Evolutionary conservation across 2,329 filamentous ascomycete genomes (phyloP), one percentile per base, ranked within the genome.

Genomic region (Ustulina deusta): DNA sequence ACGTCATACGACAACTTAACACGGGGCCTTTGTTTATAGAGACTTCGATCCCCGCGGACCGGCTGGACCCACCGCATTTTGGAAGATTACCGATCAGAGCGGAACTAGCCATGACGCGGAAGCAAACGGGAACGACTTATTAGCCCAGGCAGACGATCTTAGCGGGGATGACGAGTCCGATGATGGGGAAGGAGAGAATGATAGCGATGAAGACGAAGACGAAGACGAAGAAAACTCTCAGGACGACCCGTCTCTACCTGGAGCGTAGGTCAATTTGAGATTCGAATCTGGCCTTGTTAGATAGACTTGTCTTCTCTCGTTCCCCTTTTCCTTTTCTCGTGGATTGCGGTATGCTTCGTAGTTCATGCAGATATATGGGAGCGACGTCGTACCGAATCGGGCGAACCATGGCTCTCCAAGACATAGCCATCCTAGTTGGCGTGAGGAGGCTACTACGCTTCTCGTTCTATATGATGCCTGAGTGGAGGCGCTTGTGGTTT

Each of bases 51-150:
- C 81, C 0, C 87, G 90, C 72, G 91, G 92, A 0, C 92, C 92
- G 0, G 90, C 86, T 1, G 92, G 92, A 0, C 92, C 92, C 1
- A 93, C 90, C 1, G 90, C 89, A 0, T 93, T 93, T 74, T 95
- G 92, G 91, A 94, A 94, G 79, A 82, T 90, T 11, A 86, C 83
- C 49, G 88, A 91, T 71, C 78, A 80, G 17, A 63, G 34, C 5
- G 29, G 32, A 20, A 27, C 62, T 11, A n/a, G 25, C 6, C 32
- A 56, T 25, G 11, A 52, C 29, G 29, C 20, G 7, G 52, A 32
- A 2, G 13, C 10, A 9, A 52, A 20, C 11, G 61, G 34, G 27
- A 17, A 27, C 17, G 54, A 61, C 29, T 10, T 70, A 17, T 20
- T 63, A 6, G 38, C 52, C 22, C 60, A 62, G 20, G 51, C 63